Evolutionary conservation across 768 basidiomycete genomes (phyloP).

Genomic region (Hygrocybe coccinea): DNA sequence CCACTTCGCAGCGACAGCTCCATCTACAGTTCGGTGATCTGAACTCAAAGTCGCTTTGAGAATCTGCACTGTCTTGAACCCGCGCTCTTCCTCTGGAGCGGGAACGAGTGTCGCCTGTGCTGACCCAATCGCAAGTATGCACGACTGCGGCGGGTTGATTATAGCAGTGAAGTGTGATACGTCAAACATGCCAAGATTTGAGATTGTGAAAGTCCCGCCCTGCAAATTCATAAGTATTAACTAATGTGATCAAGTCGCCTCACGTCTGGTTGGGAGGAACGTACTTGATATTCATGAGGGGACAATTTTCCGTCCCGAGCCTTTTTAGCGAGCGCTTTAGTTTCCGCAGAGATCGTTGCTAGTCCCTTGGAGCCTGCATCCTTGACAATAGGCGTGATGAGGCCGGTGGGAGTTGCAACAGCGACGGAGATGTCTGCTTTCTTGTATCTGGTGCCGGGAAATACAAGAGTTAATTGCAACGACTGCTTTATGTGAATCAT

Average conservation of each 20-base stretch:
- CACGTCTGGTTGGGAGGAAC: constrained; percentile 7
- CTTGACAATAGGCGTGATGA: constrained; percentile 97
- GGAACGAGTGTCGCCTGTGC: constrained; percentile 83
- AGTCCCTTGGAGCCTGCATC: constrained; percentile 91
- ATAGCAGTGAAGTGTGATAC: constrained; percentile 96
- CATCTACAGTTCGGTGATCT: constrained; percentile 95
- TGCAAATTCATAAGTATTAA: constrained; percentile 25
- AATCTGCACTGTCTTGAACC: constrained; percentile 85
- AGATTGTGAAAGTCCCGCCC: constrained; percentile 98
- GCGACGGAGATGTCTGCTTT: constrained; percentile 97
- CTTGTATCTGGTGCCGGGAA: constrained; percentile 60
- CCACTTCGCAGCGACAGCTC: constrained; percentile 93
- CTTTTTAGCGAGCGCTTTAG: constrained; percentile 89
- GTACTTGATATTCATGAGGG: constrained; percentile 92
- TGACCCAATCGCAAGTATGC: constrained; percentile 92
- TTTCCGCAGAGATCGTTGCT: constrained; percentile 85
- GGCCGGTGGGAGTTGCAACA: constrained; percentile 90
- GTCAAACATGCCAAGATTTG: constrained; percentile 98
- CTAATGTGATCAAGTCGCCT: background rate
- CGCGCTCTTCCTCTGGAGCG: constrained; percentile 84
- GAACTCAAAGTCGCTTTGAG: constrained; percentile 97
- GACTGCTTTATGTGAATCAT: background rate
- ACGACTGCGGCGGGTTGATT: constrained; percentile 97
- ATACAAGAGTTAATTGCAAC: background rate
- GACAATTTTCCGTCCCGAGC: constrained; percentile 95